Base-by-base conservation (phyloP, 495 filamentous ascomycete genomes). In the Neurospora sublineolata region DNA sequence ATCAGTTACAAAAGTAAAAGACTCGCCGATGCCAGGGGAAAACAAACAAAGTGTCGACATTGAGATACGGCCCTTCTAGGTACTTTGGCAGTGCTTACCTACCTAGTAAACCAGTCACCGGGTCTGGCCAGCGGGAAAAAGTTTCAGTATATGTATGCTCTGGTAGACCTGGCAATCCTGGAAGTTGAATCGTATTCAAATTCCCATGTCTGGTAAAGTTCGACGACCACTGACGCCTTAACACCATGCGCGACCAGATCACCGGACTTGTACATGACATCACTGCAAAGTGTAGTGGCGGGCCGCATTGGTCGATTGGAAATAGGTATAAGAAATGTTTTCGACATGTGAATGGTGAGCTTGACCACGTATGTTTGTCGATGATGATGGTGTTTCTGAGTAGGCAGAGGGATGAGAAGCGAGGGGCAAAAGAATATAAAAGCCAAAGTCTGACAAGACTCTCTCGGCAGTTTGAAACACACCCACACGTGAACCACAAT, bases 41-140 rank as follows among this genome's bases (percentile, higher is more conserved):
- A 4, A 36, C 33, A n/a, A n/a, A 36, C 33, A 36, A 36, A 36
- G 6, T 36, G 33, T 36, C 6, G 6, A 36, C 6, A 36, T 36
- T 36, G 33, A 36, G 33, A 7, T 36, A 36, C 33, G 33, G 33
- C 5, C 5, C 33, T 36, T 36, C 33, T 4, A 36, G 33, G 33
- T 36, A 36, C 33, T 36, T 36, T 36, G 33, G 33, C 33, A 36
- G 33, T 7, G 33, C 33, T 36, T 27, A 27, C 27, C 2, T 36
- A 36, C 33, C 33, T 36, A 36, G 33, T 36, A 36, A 36, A 7
- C 33, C 33, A 42, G 41, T 42, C 18, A 16, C 6, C 41, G 92
- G 76, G 93, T 91, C 84, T 93, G 60, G 85, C 85, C 72, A 96
- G 41, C 18, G 41, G 41, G 3, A 41, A 18, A n/a, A 40, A 36